A percentile compares a stretch with the other conserved stretches of the same genome.
phyloP scores from a whole-genome alignment of 1,139 yeast species.

The Nadsonia starkeyi-henricii region DNA sequence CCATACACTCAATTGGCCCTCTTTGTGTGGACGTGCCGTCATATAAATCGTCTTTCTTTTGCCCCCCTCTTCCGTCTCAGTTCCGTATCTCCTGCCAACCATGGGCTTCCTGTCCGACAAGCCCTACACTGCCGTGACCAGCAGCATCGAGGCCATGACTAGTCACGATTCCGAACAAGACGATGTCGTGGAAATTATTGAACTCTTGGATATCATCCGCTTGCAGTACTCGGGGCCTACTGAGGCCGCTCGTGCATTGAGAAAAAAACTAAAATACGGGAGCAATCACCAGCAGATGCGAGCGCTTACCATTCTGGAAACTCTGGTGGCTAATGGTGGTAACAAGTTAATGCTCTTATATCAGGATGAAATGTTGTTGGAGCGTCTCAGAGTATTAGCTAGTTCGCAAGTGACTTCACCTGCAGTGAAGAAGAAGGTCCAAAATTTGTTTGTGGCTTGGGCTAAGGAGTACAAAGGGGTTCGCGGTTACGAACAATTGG shows the following conservation, averaged over 20 bases:
- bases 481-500: slow-evolving; percentile 39
- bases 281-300: slow-evolving; percentile 41
- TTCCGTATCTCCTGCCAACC: too few species aligned
- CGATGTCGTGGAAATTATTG: slow-evolving; percentile 28
- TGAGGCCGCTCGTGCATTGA: slow-evolving; percentile 82
- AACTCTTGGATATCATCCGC: slow-evolving; percentile 32
- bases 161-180: slow-evolving; percentile 24
- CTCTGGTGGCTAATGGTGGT: slow-evolving; percentile 68
- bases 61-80: too few species aligned
- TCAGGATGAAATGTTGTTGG: slow-evolving; percentile 57
- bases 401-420: slow-evolving; percentile 30
- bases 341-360: slow-evolving; percentile 33
- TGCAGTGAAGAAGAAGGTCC: slow-evolving; percentile 33
- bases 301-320: slow-evolving; percentile 58
- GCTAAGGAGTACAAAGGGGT: slow-evolving; percentile 37
- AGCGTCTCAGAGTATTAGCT: slow-evolving; percentile 44
- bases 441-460: slow-evolving; percentile 51
- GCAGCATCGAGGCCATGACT: slow-evolving; percentile 33
- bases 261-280: slow-evolving; percentile 88
- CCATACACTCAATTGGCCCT: too few species aligned
- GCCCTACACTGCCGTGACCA: slow-evolving; percentile 38
- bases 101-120: slow-evolving; percentile 28
- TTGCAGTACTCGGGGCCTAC: slow-evolving; percentile 35
- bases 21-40: too few species aligned
- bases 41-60: too few species aligned